phyloP scores from a whole-genome alignment of 2,329 filamentous ascomycete genomes.

The Emydomyces testavorans region DNA sequence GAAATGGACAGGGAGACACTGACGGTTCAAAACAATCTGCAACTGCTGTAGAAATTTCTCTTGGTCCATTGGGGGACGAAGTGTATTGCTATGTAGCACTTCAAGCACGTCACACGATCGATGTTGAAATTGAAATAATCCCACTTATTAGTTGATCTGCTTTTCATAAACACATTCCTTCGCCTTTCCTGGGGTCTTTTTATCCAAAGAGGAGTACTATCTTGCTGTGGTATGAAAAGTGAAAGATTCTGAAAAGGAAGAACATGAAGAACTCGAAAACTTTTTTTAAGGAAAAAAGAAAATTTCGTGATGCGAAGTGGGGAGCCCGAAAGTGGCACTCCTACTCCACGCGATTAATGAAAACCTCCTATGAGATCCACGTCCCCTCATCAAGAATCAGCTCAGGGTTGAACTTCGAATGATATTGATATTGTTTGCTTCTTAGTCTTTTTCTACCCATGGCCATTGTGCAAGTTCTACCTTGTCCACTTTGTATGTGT shows the following conservation, averaged over 20 bases:
- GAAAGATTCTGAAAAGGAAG: slow-evolving; percentile 8
- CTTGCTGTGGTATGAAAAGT: slow-evolving; percentile 1
- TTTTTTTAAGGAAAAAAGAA: slow-evolving; percentile 4
- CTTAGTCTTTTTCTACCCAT: too few species aligned
- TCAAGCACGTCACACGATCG: too few species aligned
- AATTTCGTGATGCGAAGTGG: slow-evolving; percentile 9
- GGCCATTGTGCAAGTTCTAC: too few species aligned
- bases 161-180: neutral
- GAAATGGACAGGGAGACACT: slow-evolving; percentile 32
- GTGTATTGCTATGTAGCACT: too few species aligned
- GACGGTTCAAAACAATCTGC: slow-evolving; percentile 77
- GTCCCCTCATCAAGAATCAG: too few species aligned
- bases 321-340: neutral
- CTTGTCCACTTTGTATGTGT: too few species aligned
- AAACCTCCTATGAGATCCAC: too few species aligned
- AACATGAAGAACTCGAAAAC: neutral
- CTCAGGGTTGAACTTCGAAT: too few species aligned
- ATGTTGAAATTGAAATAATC: too few species aligned
- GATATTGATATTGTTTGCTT: too few species aligned
- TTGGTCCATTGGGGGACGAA: slow-evolving; percentile 54
- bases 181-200: neutral
- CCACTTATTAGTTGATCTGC: too few species aligned
- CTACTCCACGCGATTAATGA: too few species aligned
- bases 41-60: slow-evolving; percentile 77
- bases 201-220: neutral